A percentile compares a stretch with the other conserved stretches of the same genome.
phyloP scores from a whole-genome alignment of 2,329 filamentous ascomycete species.

The Trichoderma polysporum region DNA sequence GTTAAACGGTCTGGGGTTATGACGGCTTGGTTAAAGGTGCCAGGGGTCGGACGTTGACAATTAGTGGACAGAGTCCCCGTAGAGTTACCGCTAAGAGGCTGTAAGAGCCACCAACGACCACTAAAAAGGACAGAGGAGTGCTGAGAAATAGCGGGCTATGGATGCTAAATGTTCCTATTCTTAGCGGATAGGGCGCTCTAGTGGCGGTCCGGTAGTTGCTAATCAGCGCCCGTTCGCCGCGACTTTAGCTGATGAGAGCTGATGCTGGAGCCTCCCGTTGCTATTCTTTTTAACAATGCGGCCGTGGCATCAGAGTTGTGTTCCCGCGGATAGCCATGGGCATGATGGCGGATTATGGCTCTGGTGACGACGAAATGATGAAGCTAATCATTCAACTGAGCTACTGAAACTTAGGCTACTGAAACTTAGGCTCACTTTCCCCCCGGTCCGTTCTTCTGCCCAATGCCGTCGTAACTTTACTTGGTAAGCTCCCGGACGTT shows the following conservation, averaged over 20 bases:
- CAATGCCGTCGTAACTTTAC: background rate
- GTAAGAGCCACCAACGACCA: background rate
- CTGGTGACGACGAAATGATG: background rate
- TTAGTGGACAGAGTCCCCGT: background rate
- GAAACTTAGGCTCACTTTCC: no score
- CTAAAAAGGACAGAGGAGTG: background rate
- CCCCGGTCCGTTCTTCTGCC: no score
- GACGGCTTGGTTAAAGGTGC: background rate
- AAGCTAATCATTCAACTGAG: background rate
- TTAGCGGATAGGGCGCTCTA: constrained; percentile 9
- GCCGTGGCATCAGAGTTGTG: constrained; percentile 3
- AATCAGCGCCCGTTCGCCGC: constrained; percentile 1
- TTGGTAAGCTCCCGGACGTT: constrained; percentile 8
- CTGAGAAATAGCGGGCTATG: background rate
- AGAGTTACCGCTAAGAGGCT: constrained; percentile 5
- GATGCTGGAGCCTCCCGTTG: background rate
- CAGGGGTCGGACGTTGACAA: background rate
- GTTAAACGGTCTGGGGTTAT: constrained; percentile 14
- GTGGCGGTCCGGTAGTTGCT: constrained; percentile 13
- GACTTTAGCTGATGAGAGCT: constrained; percentile 6
- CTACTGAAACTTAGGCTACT: background rate
- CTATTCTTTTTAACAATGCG: background rate
- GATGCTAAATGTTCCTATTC: background rate
- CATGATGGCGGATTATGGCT: background rate
- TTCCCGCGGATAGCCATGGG: background rate